Base-by-base conservation (phyloP, 2,329 filamentous ascomycete species). In the Cytospora piceicola region DNA sequence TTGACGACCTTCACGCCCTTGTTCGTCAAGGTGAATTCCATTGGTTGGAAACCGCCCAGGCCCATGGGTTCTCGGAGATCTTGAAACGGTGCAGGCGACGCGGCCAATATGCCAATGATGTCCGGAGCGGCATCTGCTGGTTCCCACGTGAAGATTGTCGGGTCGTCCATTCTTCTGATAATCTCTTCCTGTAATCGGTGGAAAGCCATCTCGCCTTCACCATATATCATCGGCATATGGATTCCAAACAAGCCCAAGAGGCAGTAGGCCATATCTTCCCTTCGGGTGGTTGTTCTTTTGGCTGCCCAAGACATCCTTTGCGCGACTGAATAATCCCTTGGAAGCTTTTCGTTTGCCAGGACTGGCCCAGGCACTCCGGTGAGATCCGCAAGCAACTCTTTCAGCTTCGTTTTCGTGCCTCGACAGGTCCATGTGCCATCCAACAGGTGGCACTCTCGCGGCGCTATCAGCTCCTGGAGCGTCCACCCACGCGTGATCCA, bases 361-460 rank as follows among this genome's bases (percentile, higher is more conserved):
- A 51, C 27, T 6, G 32, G 22, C 9, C 42, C 15, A 29, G 49
- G 27, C 22, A 61, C 49, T 9, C 30, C 3, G 3, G 58, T 61
- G 9, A 61, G 17, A 3, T 20, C 27, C 46, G 46, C 46, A 12
- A 49, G n/a, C 22, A 24, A 24, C 11, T 24, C 46, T 49, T 20
- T 24, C n/a, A 49, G n/a, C 20, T 17, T 17, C 20, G 20, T 24
- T 30, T 58, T 52, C 22, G 32, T 7, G 27, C 61, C 61, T 11
- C 46, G 22, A n/a, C 17, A 60, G 2, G 4, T 53, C 70, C 67
- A 71, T 34, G 60, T 58, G 36, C 30, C 42, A 59, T 55, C 61
- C 29, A 59, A 71, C 49, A 70, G 71, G 22, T 57, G 42, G 20
- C 72, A n/a, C 1, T 58, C 22, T 20, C 6, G 36, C 1, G 69